phyloP scores from a whole-genome alignment of 2,329 filamentous ascomycete genomes.

The Verticillium albo-atrum region DNA sequence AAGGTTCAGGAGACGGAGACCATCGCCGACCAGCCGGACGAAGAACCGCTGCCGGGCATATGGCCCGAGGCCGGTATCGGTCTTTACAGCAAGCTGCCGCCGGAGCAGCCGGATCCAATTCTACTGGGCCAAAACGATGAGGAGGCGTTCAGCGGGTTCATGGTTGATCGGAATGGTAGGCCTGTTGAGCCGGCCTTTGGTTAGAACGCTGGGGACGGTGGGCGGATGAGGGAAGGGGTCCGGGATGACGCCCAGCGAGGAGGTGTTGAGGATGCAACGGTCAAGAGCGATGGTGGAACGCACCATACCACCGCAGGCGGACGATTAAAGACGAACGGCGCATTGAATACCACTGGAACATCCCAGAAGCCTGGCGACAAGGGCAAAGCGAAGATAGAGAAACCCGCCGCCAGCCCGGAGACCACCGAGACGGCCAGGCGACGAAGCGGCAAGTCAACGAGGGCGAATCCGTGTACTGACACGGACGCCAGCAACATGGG shows the following conservation, averaged over 20 bases:
- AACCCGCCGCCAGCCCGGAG: neutral
- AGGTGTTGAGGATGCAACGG: neutral
- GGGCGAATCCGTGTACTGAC: neutral
- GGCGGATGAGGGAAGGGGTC: neutral
- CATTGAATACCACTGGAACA: neutral
- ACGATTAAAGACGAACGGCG: neutral
- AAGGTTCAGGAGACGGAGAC: slow-evolving; percentile 23
- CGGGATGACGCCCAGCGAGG: neutral
- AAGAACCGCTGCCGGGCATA: slow-evolving; percentile 28
- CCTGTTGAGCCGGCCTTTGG: slow-evolving; percentile 21
- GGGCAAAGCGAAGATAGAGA: neutral
- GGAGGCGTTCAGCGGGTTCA: slow-evolving; percentile 39
- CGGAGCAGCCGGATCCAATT: slow-evolving; percentile 30
- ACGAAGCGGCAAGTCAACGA: neutral
- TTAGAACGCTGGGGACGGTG: neutral
- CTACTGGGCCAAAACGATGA: slow-evolving; percentile 36
- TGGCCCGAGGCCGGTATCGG: slow-evolving; percentile 36
- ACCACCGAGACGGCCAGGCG: neutral
- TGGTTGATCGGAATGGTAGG: slow-evolving; percentile 31
- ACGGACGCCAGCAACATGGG: neutral
- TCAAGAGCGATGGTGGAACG: too few species aligned
- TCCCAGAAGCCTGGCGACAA: neutral
- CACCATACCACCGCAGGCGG: neutral
- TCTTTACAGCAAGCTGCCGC: slow-evolving; percentile 30
- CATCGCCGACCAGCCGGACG: slow-evolving; percentile 18